Base-by-base conservation (phyloP, 208 protist genomes). In the Kentomonas sorsogonicus region DNA sequence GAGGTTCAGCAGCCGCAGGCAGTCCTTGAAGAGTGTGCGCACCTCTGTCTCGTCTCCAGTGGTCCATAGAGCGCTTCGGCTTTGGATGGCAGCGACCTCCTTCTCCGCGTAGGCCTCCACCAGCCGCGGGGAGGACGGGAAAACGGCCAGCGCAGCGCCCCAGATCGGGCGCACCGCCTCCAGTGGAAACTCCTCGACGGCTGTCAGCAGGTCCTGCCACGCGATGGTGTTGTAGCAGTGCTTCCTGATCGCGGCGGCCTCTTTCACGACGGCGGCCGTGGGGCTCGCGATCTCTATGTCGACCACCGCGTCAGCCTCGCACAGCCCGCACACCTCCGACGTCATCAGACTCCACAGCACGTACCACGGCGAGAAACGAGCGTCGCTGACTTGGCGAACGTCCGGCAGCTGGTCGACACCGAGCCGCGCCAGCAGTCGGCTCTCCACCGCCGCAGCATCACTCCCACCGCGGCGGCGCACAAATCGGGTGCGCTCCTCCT, bases 311-410 rank as follows among this genome's bases (percentile, higher is more conserved):
- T 50, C 9, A 6, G 9, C 9, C 25, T 6, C 44, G 9, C 22
- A 43, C 11, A 68, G 46, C 9, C 72, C 16, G 23, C 67, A 63
- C 11, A 72, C 77, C n/a, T n/a, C n/a, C n/a, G n/a, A n/a, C 10
- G 55, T 20, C 11, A 85, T 66, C 29, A 89, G 72, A 25, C 63
- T 70, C 18, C 80, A 68, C 22, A 86, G 60, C 11, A 94, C 67
- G 47, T 89, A 85, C 87, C 87, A 94, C 22, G 83, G 87, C 40
- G 75, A 91, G 10, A 71, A 60, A 23, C 80, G 76, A 29, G 79
- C 67, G 39, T 70, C 60, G 40, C 48, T 45, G 23, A 75, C 79
- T 52, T 87, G 79, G 16, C 53, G 59, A 16, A 82, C 68, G 22
- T 33, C 29, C 2, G 83, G 87, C 30, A 71, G 45, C 18, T 65